Base-by-base conservation (phyloP, 2,329 filamentous ascomycete genomes). In the Emericellopsis cladophorae region DNA sequence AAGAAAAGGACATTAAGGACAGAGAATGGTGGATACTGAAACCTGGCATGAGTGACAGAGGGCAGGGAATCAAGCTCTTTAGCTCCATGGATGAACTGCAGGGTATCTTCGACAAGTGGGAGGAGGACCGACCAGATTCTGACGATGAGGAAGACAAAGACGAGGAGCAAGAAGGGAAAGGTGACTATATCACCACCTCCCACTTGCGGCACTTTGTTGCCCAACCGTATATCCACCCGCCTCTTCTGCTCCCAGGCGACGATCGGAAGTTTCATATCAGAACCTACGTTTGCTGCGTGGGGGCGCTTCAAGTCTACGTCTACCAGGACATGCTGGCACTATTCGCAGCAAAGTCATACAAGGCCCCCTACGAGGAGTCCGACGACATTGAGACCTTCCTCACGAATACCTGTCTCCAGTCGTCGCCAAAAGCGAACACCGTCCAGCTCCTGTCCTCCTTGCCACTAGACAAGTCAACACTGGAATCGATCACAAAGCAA, bases 21-120 rank as follows among this genome's bases (percentile, higher is more conserved):
- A 71, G 73, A 44, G 79, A 93, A 56, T 98, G 90, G 90, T 98
- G 92, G 92, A 96, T 98, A 49, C 61, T 98, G 44, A 98, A 98
- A 62, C 90, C 92, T 0, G 84, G 90, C 8, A 96, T 98, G 92
- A 95, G 87, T 58, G 92, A 98, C 56, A 76, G 90, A 21, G 92
- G 90, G 0, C 89, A 95, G 57, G 92, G 92, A 1, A 95, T 98
- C 43, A 68, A 86, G 32, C 66, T 98, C 1, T 98, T 98, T 59
- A 84, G 78, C 51, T 86, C 79, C 3, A 84, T 92, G 66, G 79
- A 81, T 42, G 81, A 94, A 54, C 65, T 98, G n/a, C 81, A 83
- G 45, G 71, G 57, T 12, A 92, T 98, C 41, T 98, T 96, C 54
- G 87, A 95, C 49, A 81, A 76, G 42, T 98, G 92, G 88, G 90